Conservation (phyloP, 2,329 filamentous ascomycete genomes). For the Aspergillus niger region DNA sequence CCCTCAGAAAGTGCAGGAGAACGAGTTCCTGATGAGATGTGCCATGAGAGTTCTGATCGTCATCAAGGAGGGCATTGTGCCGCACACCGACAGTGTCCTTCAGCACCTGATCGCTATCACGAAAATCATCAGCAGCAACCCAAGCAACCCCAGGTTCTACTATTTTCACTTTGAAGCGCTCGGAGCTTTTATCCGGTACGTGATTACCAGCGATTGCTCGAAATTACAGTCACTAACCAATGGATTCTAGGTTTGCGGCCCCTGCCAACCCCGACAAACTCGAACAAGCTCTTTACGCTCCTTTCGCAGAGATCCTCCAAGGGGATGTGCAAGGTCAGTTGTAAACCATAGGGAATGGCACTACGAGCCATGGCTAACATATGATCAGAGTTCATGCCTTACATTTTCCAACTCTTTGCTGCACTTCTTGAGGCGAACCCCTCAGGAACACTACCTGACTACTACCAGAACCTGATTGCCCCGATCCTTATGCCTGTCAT, state of each 20-base stretch:
- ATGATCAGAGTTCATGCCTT: conserved; percentile 81
- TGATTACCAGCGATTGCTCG: background rate
- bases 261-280: conserved; percentile 70
- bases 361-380: conserved; percentile 31
- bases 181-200: conserved; percentile 76
- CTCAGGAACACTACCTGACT: conserved; percentile 72
- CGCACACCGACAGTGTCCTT: conserved; percentile 76
- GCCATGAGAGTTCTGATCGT: conserved; percentile 97
- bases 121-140: conserved; percentile 87
- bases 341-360: background rate
- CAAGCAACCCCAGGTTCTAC: conserved; percentile 96
- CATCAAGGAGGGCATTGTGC: conserved; percentile 76
- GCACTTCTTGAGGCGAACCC: conserved; percentile 86
- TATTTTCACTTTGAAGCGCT: conserved; percentile 98
- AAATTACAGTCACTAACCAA: conserved; percentile 14
- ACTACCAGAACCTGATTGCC: conserved; percentile 76
- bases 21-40: conserved; percentile 97
- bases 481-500: conserved; percentile 78
- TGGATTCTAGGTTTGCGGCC: conserved; percentile 59
- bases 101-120: conserved; percentile 86
- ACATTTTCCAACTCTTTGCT: conserved; percentile 93
- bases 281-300: conserved; percentile 77
- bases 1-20: conserved; percentile 94
- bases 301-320: conserved; percentile 77
- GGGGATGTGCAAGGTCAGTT: conserved; percentile 76